Conservation (phyloP, 805 yeast genomes). For the Barnettozyma pratensis region DNA sequence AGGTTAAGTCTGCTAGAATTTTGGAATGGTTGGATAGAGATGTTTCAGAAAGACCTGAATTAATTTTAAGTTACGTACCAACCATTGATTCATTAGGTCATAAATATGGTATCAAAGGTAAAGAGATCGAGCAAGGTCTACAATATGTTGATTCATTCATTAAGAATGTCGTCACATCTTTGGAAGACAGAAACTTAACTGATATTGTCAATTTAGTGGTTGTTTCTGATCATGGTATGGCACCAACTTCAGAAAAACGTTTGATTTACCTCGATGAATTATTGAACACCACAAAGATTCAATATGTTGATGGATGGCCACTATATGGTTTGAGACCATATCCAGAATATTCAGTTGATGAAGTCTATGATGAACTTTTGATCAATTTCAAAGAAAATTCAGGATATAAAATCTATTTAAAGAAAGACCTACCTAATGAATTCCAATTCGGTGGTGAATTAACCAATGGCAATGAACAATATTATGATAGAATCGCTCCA, state of each 20-base stretch:
- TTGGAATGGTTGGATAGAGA: conserved; percentile 63
- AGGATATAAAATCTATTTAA: conserved; percentile 42
- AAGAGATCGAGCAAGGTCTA: conserved; percentile 48
- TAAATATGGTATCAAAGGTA: conserved; percentile 60
- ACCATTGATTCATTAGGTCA: conserved; percentile 80
- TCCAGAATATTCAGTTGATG: conserved; percentile 33
- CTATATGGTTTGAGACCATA: conserved; percentile 68
- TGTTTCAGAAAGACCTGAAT: conserved; percentile 58
- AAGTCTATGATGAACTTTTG: conserved; percentile 40
- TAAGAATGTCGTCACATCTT: conserved; percentile 39
- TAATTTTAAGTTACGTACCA: conserved; percentile 75
- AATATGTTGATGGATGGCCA: conserved; percentile 83
- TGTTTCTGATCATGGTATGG: conserved; percentile 93
- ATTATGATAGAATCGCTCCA: conserved; percentile 68
- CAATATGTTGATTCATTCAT: conserved; percentile 62
- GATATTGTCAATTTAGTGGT: conserved; percentile 68
- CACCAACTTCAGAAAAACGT: conserved; percentile 72
- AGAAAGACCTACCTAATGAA: conserved; percentile 46
- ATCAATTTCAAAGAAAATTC: conserved; percentile 27
- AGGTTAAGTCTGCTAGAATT: conserved; percentile 52
- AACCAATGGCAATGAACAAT: conserved; percentile 19
- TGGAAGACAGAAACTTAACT: conserved; percentile 50
- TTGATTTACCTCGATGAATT: conserved; percentile 70
- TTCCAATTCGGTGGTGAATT: conserved; percentile 28
- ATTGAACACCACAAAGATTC: conserved; percentile 45